Evolutionary conservation across 805 yeast genomes (phyloP).

Genomic region (Candida taoyuanica): DNA sequence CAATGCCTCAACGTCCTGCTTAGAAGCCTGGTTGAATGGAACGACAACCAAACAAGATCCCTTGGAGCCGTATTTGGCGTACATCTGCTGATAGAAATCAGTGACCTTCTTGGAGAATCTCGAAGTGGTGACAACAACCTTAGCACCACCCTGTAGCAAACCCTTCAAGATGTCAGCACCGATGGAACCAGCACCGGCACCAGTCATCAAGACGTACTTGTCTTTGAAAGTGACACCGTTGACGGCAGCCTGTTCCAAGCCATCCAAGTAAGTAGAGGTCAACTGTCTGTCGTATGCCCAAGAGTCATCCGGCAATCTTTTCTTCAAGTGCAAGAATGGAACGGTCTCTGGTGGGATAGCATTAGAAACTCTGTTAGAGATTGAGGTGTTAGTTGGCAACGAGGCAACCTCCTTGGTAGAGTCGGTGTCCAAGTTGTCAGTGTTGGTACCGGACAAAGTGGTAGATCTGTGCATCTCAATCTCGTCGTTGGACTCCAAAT

Average conservation of each 20-base stretch:
- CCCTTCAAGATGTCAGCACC: slow-evolving; percentile 98
- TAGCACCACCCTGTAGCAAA: slow-evolving; percentile 95
- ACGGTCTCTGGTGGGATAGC: slow-evolving; percentile 76
- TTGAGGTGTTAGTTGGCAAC: slow-evolving; percentile 66
- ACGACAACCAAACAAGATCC: slow-evolving; percentile 93
- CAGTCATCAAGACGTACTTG: slow-evolving; percentile 88
- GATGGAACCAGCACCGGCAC: slow-evolving; percentile 98
- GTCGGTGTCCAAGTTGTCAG: slow-evolving; percentile 46
- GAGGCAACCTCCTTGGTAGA: slow-evolving; percentile 80
- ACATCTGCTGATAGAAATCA: slow-evolving; percentile 91
- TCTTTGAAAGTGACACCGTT: slow-evolving; percentile 89
- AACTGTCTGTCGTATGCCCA: slow-evolving; percentile 84
- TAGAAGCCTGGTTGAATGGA: slow-evolving; percentile 98
- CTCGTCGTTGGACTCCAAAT: slow-evolving; percentile 64
- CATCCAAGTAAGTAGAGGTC: slow-evolving; percentile 78
- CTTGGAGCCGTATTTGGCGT: slow-evolving; percentile 87
- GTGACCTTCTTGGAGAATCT: slow-evolving; percentile 92
- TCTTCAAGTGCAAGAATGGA: slow-evolving; percentile 92
- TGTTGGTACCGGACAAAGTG: slow-evolving; percentile 45
- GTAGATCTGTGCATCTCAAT: slow-evolving; percentile 65
- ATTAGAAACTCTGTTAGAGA: slow-evolving; percentile 69
- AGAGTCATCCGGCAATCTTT: slow-evolving; percentile 60
- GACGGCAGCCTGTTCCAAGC: slow-evolving; percentile 88
- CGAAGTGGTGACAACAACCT: slow-evolving; percentile 93
- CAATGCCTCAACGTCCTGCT: slow-evolving; percentile 85